Evolutionary conservation across 331 rosid species (phyloP).

Genomic region (Arachis monticola): DNA sequence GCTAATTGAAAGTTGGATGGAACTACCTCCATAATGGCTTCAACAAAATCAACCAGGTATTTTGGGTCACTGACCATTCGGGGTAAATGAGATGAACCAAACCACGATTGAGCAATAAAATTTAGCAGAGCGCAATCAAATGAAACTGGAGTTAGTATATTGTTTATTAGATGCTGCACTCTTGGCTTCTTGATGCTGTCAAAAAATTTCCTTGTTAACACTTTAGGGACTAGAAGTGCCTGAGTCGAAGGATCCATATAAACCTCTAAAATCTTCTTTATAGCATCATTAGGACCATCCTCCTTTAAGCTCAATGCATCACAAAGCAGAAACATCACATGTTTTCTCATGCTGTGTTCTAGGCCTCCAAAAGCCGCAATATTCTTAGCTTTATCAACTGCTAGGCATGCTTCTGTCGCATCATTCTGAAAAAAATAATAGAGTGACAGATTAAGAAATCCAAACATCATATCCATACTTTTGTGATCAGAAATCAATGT

Average conservation of each 20-base stretch:
- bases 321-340: conserved; percentile 66
- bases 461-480: conserved; percentile 73
- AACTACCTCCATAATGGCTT: conserved; percentile 67
- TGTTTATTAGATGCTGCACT: conserved; percentile 65
- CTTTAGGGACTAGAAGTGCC: conserved; percentile 48
- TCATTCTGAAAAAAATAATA: conserved; percentile 62
- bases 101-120: conserved; percentile 73
- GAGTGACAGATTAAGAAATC: conserved; percentile 78
- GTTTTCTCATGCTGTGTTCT: conserved; percentile 64
- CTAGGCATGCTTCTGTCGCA: conserved; percentile 60
- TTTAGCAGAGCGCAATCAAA: conserved; percentile 69
- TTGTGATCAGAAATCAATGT: conserved; percentile 34
- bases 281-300: conserved; percentile 45
- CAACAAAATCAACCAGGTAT: conserved; percentile 85
- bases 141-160: conserved; percentile 61
- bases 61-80: conserved; percentile 56
- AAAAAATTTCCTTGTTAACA: conserved; percentile 70
- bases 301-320: conserved; percentile 60
- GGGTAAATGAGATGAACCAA: conserved; percentile 78
- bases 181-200: conserved; percentile 73
- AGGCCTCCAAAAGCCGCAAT: conserved; percentile 56
- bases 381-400: conserved; percentile 67
- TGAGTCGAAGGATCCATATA: conserved; percentile 52
- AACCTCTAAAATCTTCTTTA: conserved; percentile 63
- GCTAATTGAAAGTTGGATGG: conserved; percentile 82